Conservation (phyloP, 2,329 filamentous ascomycete species). For the Uncinocarpus reesii region DNA sequence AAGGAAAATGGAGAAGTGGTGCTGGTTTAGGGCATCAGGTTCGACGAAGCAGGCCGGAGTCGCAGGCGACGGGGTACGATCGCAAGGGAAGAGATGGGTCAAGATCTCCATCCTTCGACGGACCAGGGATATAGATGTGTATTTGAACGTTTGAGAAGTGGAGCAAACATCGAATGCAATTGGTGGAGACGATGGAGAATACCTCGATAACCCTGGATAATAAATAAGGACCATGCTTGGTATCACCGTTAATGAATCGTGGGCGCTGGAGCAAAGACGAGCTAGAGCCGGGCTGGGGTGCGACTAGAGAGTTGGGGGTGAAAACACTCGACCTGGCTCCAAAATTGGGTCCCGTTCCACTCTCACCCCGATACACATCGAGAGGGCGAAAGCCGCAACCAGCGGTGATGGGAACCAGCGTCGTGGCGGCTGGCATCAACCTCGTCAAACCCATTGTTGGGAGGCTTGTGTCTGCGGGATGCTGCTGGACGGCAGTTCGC, state of each 20-base stretch:
- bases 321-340: background rate
- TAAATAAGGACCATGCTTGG: slow-evolving; percentile 11
- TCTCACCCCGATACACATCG: background rate
- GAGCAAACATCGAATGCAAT: slow-evolving; percentile 8
- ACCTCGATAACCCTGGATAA: slow-evolving; percentile 10
- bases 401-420: no score
- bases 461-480: no score
- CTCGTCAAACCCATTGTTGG: no score
- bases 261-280: slow-evolving; percentile 4
- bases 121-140: slow-evolving; percentile 8
- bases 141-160: slow-evolving; percentile 13
- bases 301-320: background rate
- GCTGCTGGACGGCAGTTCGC: no score
- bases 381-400: background rate
- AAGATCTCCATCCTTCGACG: background rate
- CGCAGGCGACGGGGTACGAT: slow-evolving; percentile 3
- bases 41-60: slow-evolving; percentile 1
- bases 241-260: slow-evolving; percentile 9
- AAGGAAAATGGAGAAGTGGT: background rate
- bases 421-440: no score
- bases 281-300: background rate
- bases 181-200: slow-evolving; percentile 6
- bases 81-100: slow-evolving; percentile 10
- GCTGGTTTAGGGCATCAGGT: background rate
- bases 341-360: background rate